Evolutionary conservation across 1,139 yeast species (phyloP), one percentile per base, ranked within the genome.

Genomic region (Yamadazyma aaseri): DNA sequence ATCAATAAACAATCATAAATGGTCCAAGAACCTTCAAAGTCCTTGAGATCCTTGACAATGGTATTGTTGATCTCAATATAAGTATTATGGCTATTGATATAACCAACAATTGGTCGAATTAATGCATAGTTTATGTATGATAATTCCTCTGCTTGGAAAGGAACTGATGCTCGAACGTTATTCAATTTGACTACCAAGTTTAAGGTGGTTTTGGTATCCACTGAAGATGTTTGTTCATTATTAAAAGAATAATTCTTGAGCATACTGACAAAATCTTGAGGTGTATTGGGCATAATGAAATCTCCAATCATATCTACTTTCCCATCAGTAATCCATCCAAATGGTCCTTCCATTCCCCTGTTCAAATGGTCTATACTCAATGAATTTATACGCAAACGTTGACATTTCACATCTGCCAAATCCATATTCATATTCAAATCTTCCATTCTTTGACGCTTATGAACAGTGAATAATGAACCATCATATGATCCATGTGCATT

Each of bases 1-100:
- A 92, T 87, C 40, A 92, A 66, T 37, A 84, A 69, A 22, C 95
- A 84, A 55, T 92, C 98, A 57, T 89, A 92, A 5, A 89, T 72
- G 1, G 98, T 92, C 98, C 98, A 92, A 4, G 96, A 79, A 0
- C 98, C 98, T 49, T 86, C 89, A 53, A 92, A 92, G 52, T 92
- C 97, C 23, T 69, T 66, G 18, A 87, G 62, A 33, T 78, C 74
- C 55, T 92, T 92, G 29, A 84, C 83, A n/a, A 92, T 79, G 5
- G 90, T 76, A 52, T 96, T 87, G 44, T 81, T 73, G 41, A 92
- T 80, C 32, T 96, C 97, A 43, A 92, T 90, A 48, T 83, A 85
- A 0, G 97, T 87, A 51, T 86, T 84, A 42, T 85, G 76, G 22
- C 95, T 83, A 57, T 92, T 92, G 54, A 92, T 90, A 58, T 90